These are phyloP conservation scores for Cyclotella sp. DNA, from an alignment of 108 stramenopile genomes.

Conservation along the genomic window DNA sequence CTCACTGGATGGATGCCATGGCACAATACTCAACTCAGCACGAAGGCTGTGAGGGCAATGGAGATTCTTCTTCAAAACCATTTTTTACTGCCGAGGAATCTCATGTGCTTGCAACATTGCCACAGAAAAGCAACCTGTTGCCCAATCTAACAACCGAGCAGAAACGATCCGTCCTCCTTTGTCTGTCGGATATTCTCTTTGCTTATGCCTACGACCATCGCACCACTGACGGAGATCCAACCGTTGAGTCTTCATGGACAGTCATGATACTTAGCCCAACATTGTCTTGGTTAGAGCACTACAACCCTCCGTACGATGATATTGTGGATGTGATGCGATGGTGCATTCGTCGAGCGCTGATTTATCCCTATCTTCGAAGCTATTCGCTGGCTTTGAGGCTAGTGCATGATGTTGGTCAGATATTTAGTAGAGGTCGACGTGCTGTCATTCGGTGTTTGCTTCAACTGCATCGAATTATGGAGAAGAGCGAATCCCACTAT, in stretches of 20 bases:
- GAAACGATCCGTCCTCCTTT: conserved; percentile 39
- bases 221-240: conserved; percentile 89
- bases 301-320: conserved; percentile 45
- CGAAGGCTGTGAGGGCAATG: neutral
- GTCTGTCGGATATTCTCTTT: conserved; percentile 82
- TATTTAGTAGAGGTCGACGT: conserved; percentile 66
- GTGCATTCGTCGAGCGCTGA: conserved; percentile 74
- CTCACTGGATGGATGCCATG: conserved; percentile 64
- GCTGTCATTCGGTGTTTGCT: conserved; percentile 78
- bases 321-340: conserved; percentile 47
- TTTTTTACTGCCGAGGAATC: conserved; percentile 72
- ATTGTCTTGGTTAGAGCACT: conserved; percentile 84
- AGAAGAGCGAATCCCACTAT: conserved; percentile 91
- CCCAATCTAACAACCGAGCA: conserved; percentile 34
- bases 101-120: conserved; percentile 65
- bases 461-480: conserved; percentile 75
- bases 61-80: neutral
- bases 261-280: conserved; percentile 81
- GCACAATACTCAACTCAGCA: neutral
- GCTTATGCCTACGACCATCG: conserved; percentile 93
- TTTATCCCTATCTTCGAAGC: conserved; percentile 92
- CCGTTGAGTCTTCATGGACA: conserved; percentile 94
- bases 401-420: conserved; percentile 57
- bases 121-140: conserved; percentile 36
- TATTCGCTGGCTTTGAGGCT: conserved; percentile 50